phyloP scores from a whole-genome alignment of 805 yeast genomes.

The Metschnikowia lochheadii region DNA sequence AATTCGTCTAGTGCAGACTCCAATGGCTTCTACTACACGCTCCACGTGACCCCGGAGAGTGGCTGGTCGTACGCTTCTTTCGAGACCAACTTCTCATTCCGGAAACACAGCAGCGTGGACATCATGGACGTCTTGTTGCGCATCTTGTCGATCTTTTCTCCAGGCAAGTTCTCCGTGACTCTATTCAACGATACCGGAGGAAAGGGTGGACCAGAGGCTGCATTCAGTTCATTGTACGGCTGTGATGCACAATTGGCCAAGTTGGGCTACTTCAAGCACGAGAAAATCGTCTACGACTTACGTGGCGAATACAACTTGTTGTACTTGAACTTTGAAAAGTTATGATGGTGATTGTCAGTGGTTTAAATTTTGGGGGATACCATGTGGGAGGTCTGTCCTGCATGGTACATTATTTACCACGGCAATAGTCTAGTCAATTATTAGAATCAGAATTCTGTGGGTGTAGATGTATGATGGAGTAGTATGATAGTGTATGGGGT shows the following conservation, averaged over 20 bases:
- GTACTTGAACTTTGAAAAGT: constrained; percentile 59
- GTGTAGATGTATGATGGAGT: too few species aligned
- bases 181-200: constrained; percentile 27
- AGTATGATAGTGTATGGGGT: background rate
- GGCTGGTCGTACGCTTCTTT: constrained; percentile 97
- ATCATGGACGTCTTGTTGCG: constrained; percentile 54
- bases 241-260: constrained; percentile 25
- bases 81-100: constrained; percentile 75
- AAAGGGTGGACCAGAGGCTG: background rate
- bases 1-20: constrained; percentile 62
- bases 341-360: background rate
- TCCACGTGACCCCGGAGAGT: constrained; percentile 90
- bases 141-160: constrained; percentile 64
- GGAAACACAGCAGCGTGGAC: constrained; percentile 30
- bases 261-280: constrained; percentile 54
- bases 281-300: constrained; percentile 69
- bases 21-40: constrained; percentile 59
- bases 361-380: constrained; percentile 18
- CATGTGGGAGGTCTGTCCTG: background rate
- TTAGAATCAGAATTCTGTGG: background rate
- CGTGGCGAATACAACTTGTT: constrained; percentile 65
- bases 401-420: background rate
- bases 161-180: constrained; percentile 64
- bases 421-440: background rate
- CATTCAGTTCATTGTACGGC: constrained; percentile 3